A percentile compares a stretch with the other conserved stretches of the same genome.
Evolutionary conservation across 2,329 filamentous ascomycete genomes (phyloP).

Genomic region (Daldinia eschscholtzii): DNA sequence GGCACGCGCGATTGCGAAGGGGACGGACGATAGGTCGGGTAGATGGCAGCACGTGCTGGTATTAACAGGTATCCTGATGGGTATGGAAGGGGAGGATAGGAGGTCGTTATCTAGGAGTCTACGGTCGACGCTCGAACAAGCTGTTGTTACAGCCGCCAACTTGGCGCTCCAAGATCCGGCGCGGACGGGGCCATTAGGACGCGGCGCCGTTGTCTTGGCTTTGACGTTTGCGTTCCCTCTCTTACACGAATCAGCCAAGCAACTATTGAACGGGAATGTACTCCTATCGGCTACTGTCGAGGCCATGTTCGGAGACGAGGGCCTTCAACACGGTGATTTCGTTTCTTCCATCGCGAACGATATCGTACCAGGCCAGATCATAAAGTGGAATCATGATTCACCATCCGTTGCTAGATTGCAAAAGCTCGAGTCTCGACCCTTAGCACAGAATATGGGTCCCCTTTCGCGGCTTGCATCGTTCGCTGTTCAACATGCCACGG

Average conservation of each 20-base stretch:
- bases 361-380: conserved; percentile 70
- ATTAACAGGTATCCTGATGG: conserved; percentile 81
- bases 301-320: conserved; percentile 77
- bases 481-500: conserved; percentile 68
- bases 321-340: conserved; percentile 82
- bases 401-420: conserved; percentile 72
- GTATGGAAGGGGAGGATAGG: conserved; percentile 75
- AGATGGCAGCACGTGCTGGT: conserved; percentile 89
- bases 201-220: conserved; percentile 73
- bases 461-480: conserved; percentile 75
- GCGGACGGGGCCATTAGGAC: conserved; percentile 58
- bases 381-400: conserved; percentile 71
- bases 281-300: conserved; percentile 78
- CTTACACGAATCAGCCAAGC: conserved; percentile 71
- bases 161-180: conserved; percentile 71
- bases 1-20: conserved; percentile 68
- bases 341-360: conserved; percentile 77
- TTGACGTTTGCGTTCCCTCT: conserved; percentile 83
- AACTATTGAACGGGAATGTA: conserved; percentile 73
- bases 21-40: conserved; percentile 69
- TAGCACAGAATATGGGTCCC: conserved; percentile 76
- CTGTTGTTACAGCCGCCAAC: conserved; percentile 80
- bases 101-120: conserved; percentile 73
- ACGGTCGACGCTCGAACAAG: conserved; percentile 76
- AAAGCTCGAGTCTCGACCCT: conserved; percentile 68